phyloP scores from a whole-genome alignment of 2,329 filamentous ascomycete genomes.

The Epichloe amarillans region DNA sequence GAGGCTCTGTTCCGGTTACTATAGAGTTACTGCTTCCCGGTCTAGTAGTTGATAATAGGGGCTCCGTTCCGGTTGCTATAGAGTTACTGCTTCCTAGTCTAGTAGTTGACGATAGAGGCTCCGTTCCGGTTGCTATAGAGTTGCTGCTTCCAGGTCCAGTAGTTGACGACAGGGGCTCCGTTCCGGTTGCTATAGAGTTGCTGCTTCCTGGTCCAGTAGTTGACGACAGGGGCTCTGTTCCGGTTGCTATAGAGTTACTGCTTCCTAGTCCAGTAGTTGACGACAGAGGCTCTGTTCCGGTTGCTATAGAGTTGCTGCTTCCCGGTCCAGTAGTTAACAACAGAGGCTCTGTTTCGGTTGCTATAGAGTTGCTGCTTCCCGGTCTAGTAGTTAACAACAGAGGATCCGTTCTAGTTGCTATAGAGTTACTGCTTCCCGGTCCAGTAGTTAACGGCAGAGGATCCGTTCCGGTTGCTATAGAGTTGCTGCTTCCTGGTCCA shows the following conservation, averaged over 20 bases:
- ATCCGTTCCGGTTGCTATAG: too few relatives aligned
- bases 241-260: background rate
- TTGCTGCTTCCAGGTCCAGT: too few relatives aligned
- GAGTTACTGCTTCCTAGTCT: background rate
- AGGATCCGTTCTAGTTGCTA: background rate
- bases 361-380: background rate
- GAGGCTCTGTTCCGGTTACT: background rate
- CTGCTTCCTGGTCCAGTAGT: background rate
- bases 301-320: too few relatives aligned
- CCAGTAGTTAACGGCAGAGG: too few relatives aligned
- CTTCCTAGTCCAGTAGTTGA: background rate
- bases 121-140: background rate
- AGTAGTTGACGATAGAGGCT: background rate
- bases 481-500: too few relatives aligned
- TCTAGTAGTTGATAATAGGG: background rate
- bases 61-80: too few relatives aligned
- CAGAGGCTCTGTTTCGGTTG: background rate
- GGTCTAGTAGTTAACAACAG: background rate
- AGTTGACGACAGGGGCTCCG: background rate
- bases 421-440: too few relatives aligned
- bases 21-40: background rate
- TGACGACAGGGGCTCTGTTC: background rate
- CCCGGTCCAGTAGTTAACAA: background rate
- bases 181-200: too few relatives aligned
- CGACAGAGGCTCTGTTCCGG: background rate